Evolutionary conservation across 495 filamentous ascomycete species (phyloP).

Genomic region (Pseudevernia furfuracea): DNA sequence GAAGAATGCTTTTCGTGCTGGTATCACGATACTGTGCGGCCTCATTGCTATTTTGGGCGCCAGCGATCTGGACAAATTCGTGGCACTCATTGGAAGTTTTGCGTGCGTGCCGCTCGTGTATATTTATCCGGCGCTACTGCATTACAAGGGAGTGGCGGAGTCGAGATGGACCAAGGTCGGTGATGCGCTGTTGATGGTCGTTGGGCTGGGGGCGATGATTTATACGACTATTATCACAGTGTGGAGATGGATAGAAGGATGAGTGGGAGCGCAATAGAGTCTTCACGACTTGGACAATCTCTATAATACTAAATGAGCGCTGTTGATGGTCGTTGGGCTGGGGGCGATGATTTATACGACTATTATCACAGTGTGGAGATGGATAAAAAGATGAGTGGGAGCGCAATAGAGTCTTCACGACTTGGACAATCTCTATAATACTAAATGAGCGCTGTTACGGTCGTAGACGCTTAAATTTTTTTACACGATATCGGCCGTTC

Average conservation of each 20-base stretch:
- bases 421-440: too few relatives aligned
- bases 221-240: slow-evolving; percentile 56
- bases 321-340: slow-evolving; percentile 49
- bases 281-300: too few relatives aligned
- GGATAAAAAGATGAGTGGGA: slow-evolving; percentile 18
- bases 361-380: slow-evolving; percentile 41
- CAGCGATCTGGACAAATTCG: slow-evolving; percentile 56
- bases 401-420: too few relatives aligned
- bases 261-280: neutral
- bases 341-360: slow-evolving; percentile 58
- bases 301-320: too few relatives aligned
- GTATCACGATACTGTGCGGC: slow-evolving; percentile 43
- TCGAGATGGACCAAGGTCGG: slow-evolving; percentile 39
- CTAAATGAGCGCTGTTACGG: slow-evolving; percentile 47
- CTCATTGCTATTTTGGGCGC: slow-evolving; percentile 47
- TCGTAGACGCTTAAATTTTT: too few relatives aligned
- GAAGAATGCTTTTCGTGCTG: slow-evolving; percentile 53
- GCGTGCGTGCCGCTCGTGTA: slow-evolving; percentile 48
- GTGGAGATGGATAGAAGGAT: slow-evolving; percentile 26
- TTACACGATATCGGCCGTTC: too few relatives aligned
- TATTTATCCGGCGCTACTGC: slow-evolving; percentile 47
- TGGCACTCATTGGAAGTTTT: slow-evolving; percentile 54
- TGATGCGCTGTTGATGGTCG: slow-evolving; percentile 47
- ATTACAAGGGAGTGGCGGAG: slow-evolving; percentile 51
- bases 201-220: slow-evolving; percentile 52